phyloP scores from a whole-genome alignment of 352 stramenopile species.

The Globisporangium radiosum region DNA sequence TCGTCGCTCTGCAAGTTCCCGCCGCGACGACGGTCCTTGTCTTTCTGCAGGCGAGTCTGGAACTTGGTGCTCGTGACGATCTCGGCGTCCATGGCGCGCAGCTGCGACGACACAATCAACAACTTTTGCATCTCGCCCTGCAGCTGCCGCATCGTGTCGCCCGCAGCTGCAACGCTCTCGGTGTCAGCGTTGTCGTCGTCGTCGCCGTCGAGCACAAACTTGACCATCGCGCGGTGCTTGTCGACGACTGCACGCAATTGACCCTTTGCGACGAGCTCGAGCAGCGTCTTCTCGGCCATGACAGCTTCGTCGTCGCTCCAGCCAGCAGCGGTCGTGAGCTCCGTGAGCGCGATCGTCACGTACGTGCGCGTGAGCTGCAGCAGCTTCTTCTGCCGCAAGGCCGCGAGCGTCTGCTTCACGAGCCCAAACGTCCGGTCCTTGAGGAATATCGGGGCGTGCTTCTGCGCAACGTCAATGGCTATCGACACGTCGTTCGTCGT shows the following conservation, averaged over 20 bases:
- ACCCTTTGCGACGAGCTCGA: constrained; percentile 42
- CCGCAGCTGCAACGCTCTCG: constrained; percentile 12
- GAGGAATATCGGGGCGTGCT: constrained; percentile 39
- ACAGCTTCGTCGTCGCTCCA: constrained; percentile 26
- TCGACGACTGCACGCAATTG: constrained; percentile 66
- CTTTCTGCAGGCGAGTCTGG: constrained; percentile 62
- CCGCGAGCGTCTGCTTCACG: constrained; percentile 68
- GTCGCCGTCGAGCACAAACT: constrained; percentile 63
- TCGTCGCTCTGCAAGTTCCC: constrained; percentile 46
- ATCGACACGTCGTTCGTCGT: constrained; percentile 28
- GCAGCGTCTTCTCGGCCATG: constrained; percentile 52
- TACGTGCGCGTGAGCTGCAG: constrained; percentile 75
- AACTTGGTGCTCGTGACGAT: constrained; percentile 79
- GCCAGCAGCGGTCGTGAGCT: constrained; percentile 46
- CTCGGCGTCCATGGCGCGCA: constrained; percentile 75
- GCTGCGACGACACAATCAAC: constrained; percentile 52
- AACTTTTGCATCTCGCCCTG: constrained; percentile 76
- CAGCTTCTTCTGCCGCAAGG: constrained; percentile 64
- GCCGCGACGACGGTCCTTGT: constrained; percentile 62
- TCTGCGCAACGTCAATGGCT: constrained; percentile 25
- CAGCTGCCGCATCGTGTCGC: constrained; percentile 40
- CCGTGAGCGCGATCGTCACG: constrained; percentile 58
- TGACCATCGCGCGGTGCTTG: constrained; percentile 72
- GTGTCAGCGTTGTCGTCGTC: constrained; percentile 31
- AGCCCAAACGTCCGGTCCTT: constrained; percentile 68